A percentile compares a stretch with the other conserved stretches of the same genome.
phyloP scores from a whole-genome alignment of 441 rosid genomes.

The Syzygium malaccense region DNA sequence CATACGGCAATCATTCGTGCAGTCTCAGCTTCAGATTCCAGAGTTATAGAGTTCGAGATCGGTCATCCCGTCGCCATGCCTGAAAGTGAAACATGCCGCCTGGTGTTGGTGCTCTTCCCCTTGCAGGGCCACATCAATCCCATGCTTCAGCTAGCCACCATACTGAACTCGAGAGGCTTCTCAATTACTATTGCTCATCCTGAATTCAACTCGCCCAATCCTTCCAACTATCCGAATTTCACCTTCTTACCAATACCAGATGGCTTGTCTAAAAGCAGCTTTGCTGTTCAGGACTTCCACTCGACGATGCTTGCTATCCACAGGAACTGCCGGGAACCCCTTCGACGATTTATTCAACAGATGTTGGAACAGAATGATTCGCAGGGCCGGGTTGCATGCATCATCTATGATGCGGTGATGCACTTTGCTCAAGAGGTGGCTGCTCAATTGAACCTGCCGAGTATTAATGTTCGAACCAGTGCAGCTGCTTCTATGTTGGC shows the following conservation, averaged over 20 bases:
- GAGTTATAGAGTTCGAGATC: not conserved
- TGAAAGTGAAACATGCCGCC: not conserved
- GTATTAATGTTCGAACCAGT: conserved; percentile 11
- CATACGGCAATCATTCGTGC: not conserved
- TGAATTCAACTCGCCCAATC: not conserved
- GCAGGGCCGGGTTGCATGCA: not conserved
- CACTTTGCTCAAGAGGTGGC: conserved; percentile 19
- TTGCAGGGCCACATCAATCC: not conserved
- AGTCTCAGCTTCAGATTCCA: not conserved
- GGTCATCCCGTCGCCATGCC: not conserved
- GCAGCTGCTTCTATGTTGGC: conserved; percentile 7
- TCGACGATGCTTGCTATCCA: conserved; percentile 1
- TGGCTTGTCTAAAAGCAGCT: not conserved
- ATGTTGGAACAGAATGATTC: not conserved
- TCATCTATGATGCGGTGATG: conserved; percentile 23
- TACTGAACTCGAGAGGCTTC: not conserved
- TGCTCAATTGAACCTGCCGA: conserved; percentile 7
- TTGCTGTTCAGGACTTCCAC: not conserved
- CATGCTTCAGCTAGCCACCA: not conserved
- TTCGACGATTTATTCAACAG: not conserved
- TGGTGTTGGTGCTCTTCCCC: not conserved
- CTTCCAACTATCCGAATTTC: not conserved
- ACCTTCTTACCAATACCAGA: not conserved
- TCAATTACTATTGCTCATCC: not conserved
- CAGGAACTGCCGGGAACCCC: conserved; percentile 9